phyloP scores from a whole-genome alignment of 164 flowering plant genomes.

The Kingdonia uniflora region DNA sequence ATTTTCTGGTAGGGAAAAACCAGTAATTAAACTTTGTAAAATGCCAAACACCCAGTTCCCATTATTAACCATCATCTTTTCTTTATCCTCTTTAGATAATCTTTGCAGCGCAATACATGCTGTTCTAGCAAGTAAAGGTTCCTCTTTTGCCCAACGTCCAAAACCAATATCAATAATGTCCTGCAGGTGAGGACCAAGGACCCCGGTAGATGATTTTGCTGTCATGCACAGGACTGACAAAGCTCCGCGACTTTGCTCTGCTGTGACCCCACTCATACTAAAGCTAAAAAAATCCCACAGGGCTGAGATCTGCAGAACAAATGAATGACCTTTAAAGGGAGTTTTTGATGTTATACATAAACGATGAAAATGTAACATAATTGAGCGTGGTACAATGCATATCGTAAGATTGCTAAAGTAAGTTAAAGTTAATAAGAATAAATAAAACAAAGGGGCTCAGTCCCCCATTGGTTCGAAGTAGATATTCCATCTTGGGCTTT shows the following conservation, averaged over 20 bases:
- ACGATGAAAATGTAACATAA: too few species aligned
- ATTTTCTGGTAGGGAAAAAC: constrained; percentile 63
- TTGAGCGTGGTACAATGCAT: too few species aligned
- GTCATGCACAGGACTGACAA: constrained; percentile 91
- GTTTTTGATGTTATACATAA: too few species aligned
- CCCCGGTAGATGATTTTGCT: constrained; percentile 58
- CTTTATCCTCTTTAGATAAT: constrained; percentile 70
- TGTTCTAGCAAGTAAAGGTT: constrained; percentile 88
- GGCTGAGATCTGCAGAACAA: constrained; percentile 61
- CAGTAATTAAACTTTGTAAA: constrained; percentile 60
- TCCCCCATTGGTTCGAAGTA: too few species aligned
- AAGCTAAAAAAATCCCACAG: constrained; percentile 98
- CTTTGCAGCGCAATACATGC: constrained; percentile 87
- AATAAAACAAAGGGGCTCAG: too few species aligned
- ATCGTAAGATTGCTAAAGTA: too few species aligned
- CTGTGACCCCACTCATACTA: constrained; percentile 72
- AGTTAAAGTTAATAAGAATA: too few species aligned
- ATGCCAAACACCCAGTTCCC: constrained; percentile 65
- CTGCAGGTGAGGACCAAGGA: constrained; percentile 74
- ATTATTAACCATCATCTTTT: constrained; percentile 43
- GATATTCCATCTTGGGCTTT: too few species aligned
- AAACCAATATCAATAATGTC: constrained; percentile 93
- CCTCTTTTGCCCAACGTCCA: constrained; percentile 96
- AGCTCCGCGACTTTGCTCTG: constrained; percentile 95
- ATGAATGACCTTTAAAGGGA: too few species aligned